phyloP scores from a whole-genome alignment of 2,329 filamentous ascomycete species.

The Pseudonectria buxi region DNA sequence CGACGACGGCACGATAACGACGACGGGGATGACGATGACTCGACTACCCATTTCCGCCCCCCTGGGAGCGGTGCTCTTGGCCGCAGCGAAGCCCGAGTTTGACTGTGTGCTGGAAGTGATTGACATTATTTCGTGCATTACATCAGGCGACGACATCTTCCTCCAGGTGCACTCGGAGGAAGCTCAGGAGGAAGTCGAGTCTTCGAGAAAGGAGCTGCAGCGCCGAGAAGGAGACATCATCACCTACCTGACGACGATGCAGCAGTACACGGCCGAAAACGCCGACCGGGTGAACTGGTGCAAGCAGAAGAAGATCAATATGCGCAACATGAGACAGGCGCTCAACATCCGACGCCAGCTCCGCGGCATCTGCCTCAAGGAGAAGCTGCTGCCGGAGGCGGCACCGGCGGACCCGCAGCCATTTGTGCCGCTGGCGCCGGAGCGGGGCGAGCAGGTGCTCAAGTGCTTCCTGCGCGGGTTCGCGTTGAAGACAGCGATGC shows the following conservation, averaged over 20 bases:
- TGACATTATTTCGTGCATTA: conserved; percentile 67
- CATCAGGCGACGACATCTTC: conserved; percentile 57
- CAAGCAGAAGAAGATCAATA: conserved; percentile 48
- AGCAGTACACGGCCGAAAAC: conserved; percentile 52
- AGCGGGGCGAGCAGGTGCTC: conserved; percentile 46
- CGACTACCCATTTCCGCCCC: conserved; percentile 76
- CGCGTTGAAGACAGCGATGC: conserved; percentile 51
- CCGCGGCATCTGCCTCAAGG: conserved; percentile 46
- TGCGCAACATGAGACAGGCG: conserved; percentile 56
- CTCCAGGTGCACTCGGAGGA: conserved; percentile 53
- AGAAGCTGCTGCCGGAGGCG: conserved; percentile 41
- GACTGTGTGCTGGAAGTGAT: conserved; percentile 77
- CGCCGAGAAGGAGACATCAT: conserved; percentile 60
- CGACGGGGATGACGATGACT: conserved; percentile 69
- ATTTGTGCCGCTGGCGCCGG: conserved; percentile 48
- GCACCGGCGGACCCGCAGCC: conserved; percentile 48
- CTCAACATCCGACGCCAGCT: conserved; percentile 57
- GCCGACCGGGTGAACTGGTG: conserved; percentile 52
- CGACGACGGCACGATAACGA: conserved; percentile 65
- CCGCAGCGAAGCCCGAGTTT: conserved; percentile 62
- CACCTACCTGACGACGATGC: conserved; percentile 57
- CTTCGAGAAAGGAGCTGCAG: conserved; percentile 48
- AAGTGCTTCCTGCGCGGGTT: conserved; percentile 59
- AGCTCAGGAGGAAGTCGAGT: conserved; percentile 45
- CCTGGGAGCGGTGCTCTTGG: conserved; percentile 75